Conservation (phyloP, 2,329 filamentous ascomycete genomes). For the Neopestalotiopsis rosae region DNA sequence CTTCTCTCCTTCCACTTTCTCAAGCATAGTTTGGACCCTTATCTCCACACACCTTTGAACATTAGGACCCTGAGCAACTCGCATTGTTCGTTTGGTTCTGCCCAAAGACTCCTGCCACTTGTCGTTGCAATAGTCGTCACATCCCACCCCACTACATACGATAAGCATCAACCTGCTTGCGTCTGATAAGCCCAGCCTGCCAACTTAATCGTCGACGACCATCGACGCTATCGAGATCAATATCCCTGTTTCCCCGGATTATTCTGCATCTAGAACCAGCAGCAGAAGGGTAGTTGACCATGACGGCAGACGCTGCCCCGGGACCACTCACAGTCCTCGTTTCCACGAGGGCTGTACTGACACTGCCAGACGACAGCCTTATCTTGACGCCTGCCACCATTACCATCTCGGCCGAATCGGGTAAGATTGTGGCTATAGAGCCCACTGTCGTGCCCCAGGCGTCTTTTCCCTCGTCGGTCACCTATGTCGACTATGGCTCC, state of each 20-base stretch:
- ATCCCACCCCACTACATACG: neutral
- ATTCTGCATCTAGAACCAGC: slow-evolving; percentile 3
- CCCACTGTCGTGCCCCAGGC: slow-evolving; percentile 75
- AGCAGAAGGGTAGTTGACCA: slow-evolving; percentile 21
- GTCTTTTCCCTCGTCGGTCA: slow-evolving; percentile 73
- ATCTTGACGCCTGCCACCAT: slow-evolving; percentile 82
- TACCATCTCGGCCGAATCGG: slow-evolving; percentile 75
- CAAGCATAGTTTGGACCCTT: neutral
- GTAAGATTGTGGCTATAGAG: slow-evolving; percentile 82
- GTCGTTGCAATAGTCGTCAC: slow-evolving; percentile 3
- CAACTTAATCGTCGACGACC: slow-evolving; percentile 1
- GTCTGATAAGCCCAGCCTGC: slow-evolving; percentile 6
- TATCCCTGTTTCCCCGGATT: slow-evolving; percentile 15
- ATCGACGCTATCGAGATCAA: slow-evolving; percentile 6
- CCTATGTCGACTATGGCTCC: slow-evolving; percentile 85
- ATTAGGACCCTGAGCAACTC: neutral
- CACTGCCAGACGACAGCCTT: slow-evolving; percentile 66
- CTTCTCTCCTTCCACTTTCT: slow-evolving; percentile 1
- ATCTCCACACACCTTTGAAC: neutral
- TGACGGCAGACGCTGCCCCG: slow-evolving; percentile 27
- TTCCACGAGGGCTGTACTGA: slow-evolving; percentile 83
- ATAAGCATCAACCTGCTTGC: neutral
- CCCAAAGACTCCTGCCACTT: neutral
- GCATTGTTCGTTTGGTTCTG: neutral
- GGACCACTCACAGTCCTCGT: slow-evolving; percentile 73